phyloP scores from a whole-genome alignment of 495 filamentous ascomycete genomes.

The Elasticomyces elasticus region DNA sequence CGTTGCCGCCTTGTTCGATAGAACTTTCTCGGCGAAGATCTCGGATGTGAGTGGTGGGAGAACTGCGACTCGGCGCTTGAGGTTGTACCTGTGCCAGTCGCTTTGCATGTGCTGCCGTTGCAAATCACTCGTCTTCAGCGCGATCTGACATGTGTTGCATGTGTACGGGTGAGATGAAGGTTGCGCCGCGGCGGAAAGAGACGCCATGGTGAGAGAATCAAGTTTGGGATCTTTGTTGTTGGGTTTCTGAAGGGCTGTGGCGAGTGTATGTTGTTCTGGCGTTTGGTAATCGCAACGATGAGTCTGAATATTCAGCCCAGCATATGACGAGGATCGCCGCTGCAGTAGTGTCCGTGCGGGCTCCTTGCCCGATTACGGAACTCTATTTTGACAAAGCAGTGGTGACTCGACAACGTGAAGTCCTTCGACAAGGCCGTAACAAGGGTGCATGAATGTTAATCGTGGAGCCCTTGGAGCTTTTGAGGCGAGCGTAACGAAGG shows the following conservation, averaged over 20 bases:
- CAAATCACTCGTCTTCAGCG: conserved; percentile 85
- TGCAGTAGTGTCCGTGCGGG: too few relatives aligned
- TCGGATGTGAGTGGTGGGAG: conserved; percentile 88
- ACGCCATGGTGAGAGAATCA: conserved; percentile 9
- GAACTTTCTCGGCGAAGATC: conserved; percentile 88
- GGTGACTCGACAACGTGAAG: too few relatives aligned
- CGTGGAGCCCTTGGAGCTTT: too few relatives aligned
- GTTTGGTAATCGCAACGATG: not conserved
- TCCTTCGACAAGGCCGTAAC: too few relatives aligned
- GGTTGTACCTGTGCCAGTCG: conserved; percentile 86
- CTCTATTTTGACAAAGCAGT: too few relatives aligned
- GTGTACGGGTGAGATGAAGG: conserved; percentile 71
- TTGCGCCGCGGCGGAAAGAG: conserved; percentile 1
- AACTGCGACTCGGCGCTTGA: conserved; percentile 88
- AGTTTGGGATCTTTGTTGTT: not conserved
- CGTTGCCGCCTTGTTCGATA: conserved; percentile 78
- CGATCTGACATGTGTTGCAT: conserved; percentile 96
- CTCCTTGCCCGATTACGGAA: too few relatives aligned
- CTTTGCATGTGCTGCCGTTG: conserved; percentile 92
- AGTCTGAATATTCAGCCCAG: too few relatives aligned
- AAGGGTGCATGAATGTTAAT: too few relatives aligned
- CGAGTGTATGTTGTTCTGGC: not conserved
- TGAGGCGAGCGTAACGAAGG: too few relatives aligned
- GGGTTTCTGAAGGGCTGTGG: not conserved
- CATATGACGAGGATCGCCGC: too few relatives aligned